Conservation (phyloP, 257 asterid genomes). For the Nemophila menziesii region DNA sequence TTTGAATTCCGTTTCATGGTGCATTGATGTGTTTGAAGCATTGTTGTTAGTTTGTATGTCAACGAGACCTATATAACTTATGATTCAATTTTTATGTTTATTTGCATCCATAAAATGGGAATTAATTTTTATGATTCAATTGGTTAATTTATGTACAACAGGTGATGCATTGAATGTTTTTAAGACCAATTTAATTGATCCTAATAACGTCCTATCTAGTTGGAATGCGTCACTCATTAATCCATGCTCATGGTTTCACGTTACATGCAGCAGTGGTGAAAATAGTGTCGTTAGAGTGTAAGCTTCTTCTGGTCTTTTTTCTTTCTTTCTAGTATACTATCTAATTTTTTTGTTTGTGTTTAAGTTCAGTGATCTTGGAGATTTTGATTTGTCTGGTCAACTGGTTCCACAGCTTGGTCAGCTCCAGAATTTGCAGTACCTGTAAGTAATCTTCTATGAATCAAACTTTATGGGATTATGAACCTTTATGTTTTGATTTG, state of each 20-base stretch:
- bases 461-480: no score
- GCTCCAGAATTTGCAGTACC: slow-evolving; percentile 63
- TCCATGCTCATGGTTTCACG: slow-evolving; percentile 97
- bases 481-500: no score
- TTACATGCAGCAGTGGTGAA: slow-evolving; percentile 73
- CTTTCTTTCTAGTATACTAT: neutral
- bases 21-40: no score
- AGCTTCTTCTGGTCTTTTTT: slow-evolving; percentile 16
- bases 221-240: slow-evolving; percentile 90
- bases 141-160: no score
- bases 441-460: slow-evolving; percentile 40
- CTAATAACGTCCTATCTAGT: slow-evolving; percentile 80
- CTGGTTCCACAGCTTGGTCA: slow-evolving; percentile 87
- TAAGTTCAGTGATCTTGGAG: slow-evolving; percentile 72
- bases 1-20: no score
- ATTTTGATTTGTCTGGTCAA: slow-evolving; percentile 81
- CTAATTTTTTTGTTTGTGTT: neutral
- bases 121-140: no score
- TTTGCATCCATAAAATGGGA: no score
- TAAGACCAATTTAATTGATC: slow-evolving; percentile 75
- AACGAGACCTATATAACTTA: no score
- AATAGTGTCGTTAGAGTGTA: slow-evolving; percentile 85
- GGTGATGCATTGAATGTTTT: slow-evolving; percentile 88
- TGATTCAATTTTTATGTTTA: no score
- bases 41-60: no score